These are phyloP conservation scores for Aspergillus sp. DNA, from an alignment of 2,329 filamentous ascomycete species.

Conservation along the genomic window DNA sequence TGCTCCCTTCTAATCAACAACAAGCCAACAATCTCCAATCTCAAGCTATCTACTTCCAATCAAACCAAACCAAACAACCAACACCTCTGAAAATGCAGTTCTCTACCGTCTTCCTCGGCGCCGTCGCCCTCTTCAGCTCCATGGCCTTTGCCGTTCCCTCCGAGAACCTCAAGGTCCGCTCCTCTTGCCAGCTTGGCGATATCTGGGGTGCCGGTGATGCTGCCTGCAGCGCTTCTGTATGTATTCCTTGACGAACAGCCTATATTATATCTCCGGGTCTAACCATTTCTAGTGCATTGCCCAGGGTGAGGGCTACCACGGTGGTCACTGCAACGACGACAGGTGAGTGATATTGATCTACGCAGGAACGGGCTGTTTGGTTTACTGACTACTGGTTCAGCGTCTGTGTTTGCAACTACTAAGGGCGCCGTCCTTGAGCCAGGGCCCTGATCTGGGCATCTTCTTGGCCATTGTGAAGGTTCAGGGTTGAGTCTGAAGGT, in stretches of 20 bases:
- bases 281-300: background rate
- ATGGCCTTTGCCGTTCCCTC: background rate
- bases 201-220: constrained; percentile 1
- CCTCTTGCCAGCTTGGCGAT: background rate
- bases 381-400: background rate
- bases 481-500: too few species aligned
- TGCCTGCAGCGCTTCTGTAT: constrained; percentile 1
- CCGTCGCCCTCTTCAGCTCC: constrained; percentile 2
- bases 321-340: background rate
- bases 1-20: too few species aligned
- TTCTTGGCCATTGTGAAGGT: too few species aligned
- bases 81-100: background rate
- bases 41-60: too few species aligned
- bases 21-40: too few species aligned
- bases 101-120: constrained; percentile 1
- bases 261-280: background rate
- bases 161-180: background rate
- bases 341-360: background rate
- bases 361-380: background rate
- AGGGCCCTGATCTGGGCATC: too few species aligned
- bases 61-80: background rate
- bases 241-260: background rate
- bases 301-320: background rate
- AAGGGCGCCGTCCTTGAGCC: background rate
- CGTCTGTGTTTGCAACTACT: background rate